These are phyloP conservation scores for Podaxis mareebaensis DNA, from an alignment of 768 basidiomycete species.

Conservation along the genomic window DNA sequence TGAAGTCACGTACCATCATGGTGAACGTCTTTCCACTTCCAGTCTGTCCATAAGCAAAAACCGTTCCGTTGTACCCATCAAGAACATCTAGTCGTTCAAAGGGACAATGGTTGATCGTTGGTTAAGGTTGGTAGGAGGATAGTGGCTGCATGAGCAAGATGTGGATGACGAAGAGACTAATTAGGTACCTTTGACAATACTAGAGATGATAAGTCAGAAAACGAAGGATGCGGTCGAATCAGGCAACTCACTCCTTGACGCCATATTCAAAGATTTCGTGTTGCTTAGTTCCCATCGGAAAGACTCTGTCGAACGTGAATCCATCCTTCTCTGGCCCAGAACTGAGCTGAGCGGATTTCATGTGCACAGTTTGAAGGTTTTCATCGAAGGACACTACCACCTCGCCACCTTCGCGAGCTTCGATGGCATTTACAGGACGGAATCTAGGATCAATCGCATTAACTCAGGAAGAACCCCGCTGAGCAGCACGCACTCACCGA, in stretches of 20 bases:
- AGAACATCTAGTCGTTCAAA: conserved; percentile 73
- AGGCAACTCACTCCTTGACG: conserved; percentile 81
- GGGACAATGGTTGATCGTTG: background rate
- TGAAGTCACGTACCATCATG: conserved; percentile 77
- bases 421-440: conserved; percentile 92
- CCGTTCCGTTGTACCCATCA: conserved; percentile 97
- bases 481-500: conserved; percentile 64
- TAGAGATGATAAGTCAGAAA: conserved; percentile 30
- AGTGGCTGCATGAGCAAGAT: background rate
- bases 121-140: background rate
- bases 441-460: conserved; percentile 54
- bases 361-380: conserved; percentile 78
- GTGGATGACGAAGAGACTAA: background rate
- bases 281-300: conserved; percentile 89
- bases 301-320: conserved; percentile 97
- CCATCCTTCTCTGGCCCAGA: conserved; percentile 95
- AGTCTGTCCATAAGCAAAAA: conserved; percentile 87
- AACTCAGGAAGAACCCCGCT: background rate
- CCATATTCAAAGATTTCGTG: conserved; percentile 98
- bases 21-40: conserved; percentile 93
- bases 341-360: conserved; percentile 68
- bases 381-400: conserved; percentile 90
- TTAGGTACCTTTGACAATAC: conserved; percentile 82
- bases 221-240: conserved; percentile 7
- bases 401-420: conserved; percentile 84